Percentiles rank a stretch among this genome's conserved stretches.
Conservation (phyloP, 352 stramenopile species). For the Phytophthora litchii region DNA sequence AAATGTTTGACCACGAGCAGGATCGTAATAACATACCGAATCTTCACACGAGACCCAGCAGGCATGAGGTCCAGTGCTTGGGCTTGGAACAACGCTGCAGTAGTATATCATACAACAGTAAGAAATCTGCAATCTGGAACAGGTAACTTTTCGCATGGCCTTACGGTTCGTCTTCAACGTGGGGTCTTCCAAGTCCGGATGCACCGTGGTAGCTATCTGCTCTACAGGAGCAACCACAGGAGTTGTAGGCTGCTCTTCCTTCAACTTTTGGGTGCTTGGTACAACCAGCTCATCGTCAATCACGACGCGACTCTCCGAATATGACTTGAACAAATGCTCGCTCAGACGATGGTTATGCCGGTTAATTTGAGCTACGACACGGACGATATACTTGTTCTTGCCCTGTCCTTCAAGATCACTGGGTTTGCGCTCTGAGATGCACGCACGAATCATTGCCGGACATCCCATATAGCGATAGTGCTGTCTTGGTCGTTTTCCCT, state of each 20-base stretch:
- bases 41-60: constrained; percentile 57
- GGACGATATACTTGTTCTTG: constrained; percentile 85
- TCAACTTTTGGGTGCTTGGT: constrained; percentile 46
- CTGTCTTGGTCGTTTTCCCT: constrained; percentile 78
- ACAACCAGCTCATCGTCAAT: constrained; percentile 83
- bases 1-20: not conserved
- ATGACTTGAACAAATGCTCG: constrained; percentile 88
- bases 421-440: constrained; percentile 79
- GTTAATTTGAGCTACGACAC: constrained; percentile 86
- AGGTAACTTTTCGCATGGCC: constrained; percentile 9
- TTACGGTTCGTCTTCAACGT: constrained; percentile 57
- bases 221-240: constrained; percentile 35
- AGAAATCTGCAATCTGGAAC: not conserved
- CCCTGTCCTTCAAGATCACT: constrained; percentile 44
- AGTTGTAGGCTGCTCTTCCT: constrained; percentile 47
- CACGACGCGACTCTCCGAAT: constrained; percentile 85
- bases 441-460: constrained; percentile 82
- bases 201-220: constrained; percentile 29
- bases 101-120: constrained; percentile 12
- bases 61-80: constrained; percentile 67
- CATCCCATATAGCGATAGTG: constrained; percentile 88
- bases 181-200: constrained; percentile 58
- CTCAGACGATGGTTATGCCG: constrained; percentile 87
- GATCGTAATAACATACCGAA: constrained; percentile 38
- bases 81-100: constrained; percentile 58